These are phyloP conservation scores for Chalara sp. DNA, from an alignment of 2,329 filamentous ascomycete genomes.

Conservation along the genomic window DNA sequence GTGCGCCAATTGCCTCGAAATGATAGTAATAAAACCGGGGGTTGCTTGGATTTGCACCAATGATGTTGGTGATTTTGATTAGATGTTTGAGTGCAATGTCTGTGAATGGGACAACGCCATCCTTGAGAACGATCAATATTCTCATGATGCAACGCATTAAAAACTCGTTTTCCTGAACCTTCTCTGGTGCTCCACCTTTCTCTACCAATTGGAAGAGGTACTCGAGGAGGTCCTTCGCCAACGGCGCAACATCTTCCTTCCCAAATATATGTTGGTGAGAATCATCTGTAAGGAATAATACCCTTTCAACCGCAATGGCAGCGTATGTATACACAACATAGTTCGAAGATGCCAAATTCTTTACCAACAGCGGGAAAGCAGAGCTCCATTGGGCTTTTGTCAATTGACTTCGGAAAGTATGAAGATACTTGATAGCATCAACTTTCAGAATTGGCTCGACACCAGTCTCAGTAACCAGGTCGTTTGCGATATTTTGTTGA, in stretches of 20 bases:
- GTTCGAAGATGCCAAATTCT: slow-evolving; percentile 81
- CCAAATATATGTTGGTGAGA: slow-evolving; percentile 73
- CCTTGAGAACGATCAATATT: slow-evolving; percentile 88
- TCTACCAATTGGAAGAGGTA: slow-evolving; percentile 91
- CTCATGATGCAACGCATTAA: slow-evolving; percentile 98
- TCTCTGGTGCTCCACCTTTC: slow-evolving; percentile 75
- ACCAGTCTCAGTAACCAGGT: slow-evolving; percentile 64
- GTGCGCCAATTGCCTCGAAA: slow-evolving; percentile 87
- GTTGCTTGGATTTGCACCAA: slow-evolving; percentile 93
- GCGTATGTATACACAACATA: slow-evolving; percentile 98
- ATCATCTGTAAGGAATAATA: slow-evolving; percentile 75
- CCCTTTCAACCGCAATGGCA: slow-evolving; percentile 90
- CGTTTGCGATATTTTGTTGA: slow-evolving; percentile 83
- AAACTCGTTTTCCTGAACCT: slow-evolving; percentile 98
- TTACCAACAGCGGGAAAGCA: slow-evolving; percentile 82
- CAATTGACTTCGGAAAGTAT: slow-evolving; percentile 92
- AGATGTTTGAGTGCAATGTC: slow-evolving; percentile 79
- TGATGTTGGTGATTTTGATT: slow-evolving; percentile 83
- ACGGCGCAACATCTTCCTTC: slow-evolving; percentile 68
- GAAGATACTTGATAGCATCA: slow-evolving; percentile 96
- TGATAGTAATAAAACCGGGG: slow-evolving; percentile 98
- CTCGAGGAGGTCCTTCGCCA: slow-evolving; percentile 78
- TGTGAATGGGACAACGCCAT: slow-evolving; percentile 65
- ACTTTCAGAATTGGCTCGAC: slow-evolving; percentile 87
- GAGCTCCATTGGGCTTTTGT: slow-evolving; percentile 87